These are phyloP conservation scores for Sphagnum magellanicum DNA, from an alignment of 228 moss, liverwort and hornwort genomes.

Conservation along the genomic window DNA sequence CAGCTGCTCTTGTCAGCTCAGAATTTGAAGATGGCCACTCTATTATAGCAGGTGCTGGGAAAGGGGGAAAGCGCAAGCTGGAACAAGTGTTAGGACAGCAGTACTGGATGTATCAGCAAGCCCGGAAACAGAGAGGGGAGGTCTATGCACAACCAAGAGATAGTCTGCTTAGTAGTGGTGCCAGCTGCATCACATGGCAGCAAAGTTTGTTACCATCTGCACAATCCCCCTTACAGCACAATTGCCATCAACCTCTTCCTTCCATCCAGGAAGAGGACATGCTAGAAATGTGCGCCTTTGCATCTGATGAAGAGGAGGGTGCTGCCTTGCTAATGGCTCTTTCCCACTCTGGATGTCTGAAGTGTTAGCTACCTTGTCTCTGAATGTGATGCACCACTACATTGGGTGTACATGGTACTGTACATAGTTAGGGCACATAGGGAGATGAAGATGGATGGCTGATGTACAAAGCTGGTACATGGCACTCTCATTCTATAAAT, in stretches of 20 bases:
- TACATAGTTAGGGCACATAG: too few species aligned
- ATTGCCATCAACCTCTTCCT: conserved; percentile 6
- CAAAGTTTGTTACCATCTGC: conserved; percentile 17
- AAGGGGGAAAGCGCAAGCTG: conserved; percentile 36
- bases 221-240: conserved; percentile 10
- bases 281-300: conserved; percentile 22
- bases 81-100: conserved; percentile 18
- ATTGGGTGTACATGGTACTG: too few species aligned
- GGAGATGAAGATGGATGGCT: too few species aligned
- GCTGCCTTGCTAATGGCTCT: conserved; percentile 58
- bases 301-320: conserved; percentile 54
- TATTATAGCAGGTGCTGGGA: conserved; percentile 5
- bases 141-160: conserved; percentile 29
- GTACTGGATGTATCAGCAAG: conserved; percentile 28
- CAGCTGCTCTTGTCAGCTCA: conserved; percentile 32
- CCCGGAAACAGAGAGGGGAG: conserved; percentile 28
- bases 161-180: conserved; percentile 19
- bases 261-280: conserved; percentile 18
- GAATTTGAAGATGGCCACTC: conserved; percentile 20
- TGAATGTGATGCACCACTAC: too few species aligned
- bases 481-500: too few species aligned
- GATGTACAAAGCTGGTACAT: too few species aligned
- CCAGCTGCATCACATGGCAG: conserved; percentile 64
- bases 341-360: conserved; percentile 1
- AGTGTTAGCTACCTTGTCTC: too few species aligned